Conservation (phyloP, 2,329 filamentous ascomycete genomes). For the Sclerotinia minor region DNA sequence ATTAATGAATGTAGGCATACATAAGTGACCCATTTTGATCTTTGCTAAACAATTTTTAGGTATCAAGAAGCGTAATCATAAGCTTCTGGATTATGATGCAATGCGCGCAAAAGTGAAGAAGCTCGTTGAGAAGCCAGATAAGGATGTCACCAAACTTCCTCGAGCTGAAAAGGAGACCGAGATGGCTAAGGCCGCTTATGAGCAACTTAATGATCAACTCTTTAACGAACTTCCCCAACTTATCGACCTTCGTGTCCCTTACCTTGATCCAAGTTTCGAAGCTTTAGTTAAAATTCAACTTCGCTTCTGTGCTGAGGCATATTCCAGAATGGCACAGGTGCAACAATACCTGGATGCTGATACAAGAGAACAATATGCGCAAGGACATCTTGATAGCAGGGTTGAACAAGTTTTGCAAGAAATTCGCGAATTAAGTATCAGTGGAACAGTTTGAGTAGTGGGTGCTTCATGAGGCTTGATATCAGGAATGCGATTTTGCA, state of each 20-base stretch:
- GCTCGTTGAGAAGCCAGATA: constrained; percentile 96
- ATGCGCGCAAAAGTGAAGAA: constrained; percentile 96
- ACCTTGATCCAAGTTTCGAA: constrained; percentile 95
- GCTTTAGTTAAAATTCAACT: constrained; percentile 98
- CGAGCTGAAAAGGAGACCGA: constrained; percentile 95
- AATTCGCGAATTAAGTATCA: constrained; percentile 95
- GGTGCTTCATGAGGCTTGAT: not conserved
- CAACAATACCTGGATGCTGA: constrained; percentile 97
- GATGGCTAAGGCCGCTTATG: constrained; percentile 89
- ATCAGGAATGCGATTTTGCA: constrained; percentile 20
- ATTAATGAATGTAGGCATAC: constrained; percentile 81
- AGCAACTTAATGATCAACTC: constrained; percentile 95
- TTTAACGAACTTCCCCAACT: constrained; percentile 90
- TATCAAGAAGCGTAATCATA: constrained; percentile 98
- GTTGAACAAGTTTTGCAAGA: constrained; percentile 97
- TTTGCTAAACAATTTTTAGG: constrained; percentile 48
- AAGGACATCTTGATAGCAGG: constrained; percentile 83
- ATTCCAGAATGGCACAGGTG: constrained; percentile 97
- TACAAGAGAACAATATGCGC: constrained; percentile 92
- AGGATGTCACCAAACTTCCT: constrained; percentile 94
- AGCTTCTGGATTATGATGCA: constrained; percentile 96
- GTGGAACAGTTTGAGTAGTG: constrained; percentile 59
- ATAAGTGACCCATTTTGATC: not conserved
- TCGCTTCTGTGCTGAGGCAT: constrained; percentile 96
- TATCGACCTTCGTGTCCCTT: constrained; percentile 94